Evolutionary conservation across 2,329 filamentous ascomycete species (phyloP).

Genomic region (Pseudocercospora eumusae): DNA sequence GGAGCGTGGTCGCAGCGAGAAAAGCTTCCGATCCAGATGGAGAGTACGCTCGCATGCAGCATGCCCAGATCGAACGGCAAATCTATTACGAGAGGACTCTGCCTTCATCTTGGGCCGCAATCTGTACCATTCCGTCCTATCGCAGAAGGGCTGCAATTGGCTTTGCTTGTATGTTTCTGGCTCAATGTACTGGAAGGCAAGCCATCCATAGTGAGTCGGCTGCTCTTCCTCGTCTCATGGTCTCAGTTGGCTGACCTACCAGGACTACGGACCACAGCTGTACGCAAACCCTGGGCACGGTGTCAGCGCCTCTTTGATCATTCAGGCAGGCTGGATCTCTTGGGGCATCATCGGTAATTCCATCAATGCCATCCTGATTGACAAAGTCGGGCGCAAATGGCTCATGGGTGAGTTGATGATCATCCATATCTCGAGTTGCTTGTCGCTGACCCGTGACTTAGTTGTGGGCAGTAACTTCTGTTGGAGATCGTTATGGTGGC

Average conservation of each 20-base stretch:
- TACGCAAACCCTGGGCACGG: not conserved
- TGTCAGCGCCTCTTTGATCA: not conserved
- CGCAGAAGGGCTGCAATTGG: not conserved
- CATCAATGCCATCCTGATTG: conserved; percentile 6
- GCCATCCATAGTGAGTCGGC: not conserved
- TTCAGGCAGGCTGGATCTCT: conserved; percentile 12
- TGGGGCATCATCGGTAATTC: conserved; percentile 6
- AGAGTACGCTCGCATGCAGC: no score
- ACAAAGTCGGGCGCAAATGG: not conserved
- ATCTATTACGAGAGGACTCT: no score
- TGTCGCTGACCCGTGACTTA: not conserved
- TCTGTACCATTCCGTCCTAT: no score
- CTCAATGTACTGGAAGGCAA: not conserved
- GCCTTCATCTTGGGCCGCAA: no score
- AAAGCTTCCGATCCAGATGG: no score
- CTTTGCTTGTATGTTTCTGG: not conserved
- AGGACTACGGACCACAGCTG: no score
- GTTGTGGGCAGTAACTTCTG: conserved; percentile 11
- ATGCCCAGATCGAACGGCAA: no score
- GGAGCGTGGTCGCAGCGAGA: no score
- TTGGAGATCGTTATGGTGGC: conserved; percentile 9
- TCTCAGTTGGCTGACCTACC: not conserved
- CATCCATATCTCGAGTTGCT: no score
- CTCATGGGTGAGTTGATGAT: not conserved
- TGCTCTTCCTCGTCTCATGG: no score